These are phyloP conservation scores for Adansonia digitata DNA, from an alignment of 345 rosid genomes.

Conservation along the genomic window DNA sequence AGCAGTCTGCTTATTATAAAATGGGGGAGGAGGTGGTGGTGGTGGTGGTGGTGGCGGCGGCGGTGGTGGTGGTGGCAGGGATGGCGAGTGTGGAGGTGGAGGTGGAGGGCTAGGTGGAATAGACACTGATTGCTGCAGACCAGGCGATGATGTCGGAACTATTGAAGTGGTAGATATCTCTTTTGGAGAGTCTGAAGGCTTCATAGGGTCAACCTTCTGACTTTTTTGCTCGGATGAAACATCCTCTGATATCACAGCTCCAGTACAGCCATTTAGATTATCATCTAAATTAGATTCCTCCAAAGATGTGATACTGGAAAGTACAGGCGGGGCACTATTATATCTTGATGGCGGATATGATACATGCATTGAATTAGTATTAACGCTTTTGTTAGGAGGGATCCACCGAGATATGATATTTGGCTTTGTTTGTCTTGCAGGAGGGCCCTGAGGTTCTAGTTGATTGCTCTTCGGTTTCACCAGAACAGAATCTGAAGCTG, in stretches of 20 bases:
- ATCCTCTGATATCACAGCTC: constrained; percentile 36
- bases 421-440: constrained; percentile 73
- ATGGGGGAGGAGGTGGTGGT: constrained; percentile 40
- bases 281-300: constrained; percentile 45
- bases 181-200: constrained; percentile 27
- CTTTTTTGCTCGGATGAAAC: constrained; percentile 14
- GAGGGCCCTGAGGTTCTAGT: constrained; percentile 48
- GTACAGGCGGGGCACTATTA: constrained; percentile 80
- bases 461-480: constrained; percentile 57
- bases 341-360: constrained; percentile 73
- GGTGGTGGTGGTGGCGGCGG: constrained; percentile 4
- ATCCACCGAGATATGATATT: constrained; percentile 74
- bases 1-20: constrained; percentile 27
- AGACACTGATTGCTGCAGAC: constrained; percentile 24
- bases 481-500: constrained; percentile 39
- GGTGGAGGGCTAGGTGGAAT: constrained; percentile 29
- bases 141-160: constrained; percentile 27
- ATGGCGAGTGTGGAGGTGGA: constrained; percentile 14
- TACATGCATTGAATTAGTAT: constrained; percentile 69
- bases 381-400: constrained; percentile 78
- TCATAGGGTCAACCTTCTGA: constrained; percentile 23
- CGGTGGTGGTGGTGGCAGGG: constrained; percentile 15
- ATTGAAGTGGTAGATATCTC: constrained; percentile 38
- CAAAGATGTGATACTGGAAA: constrained; percentile 39
- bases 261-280: constrained; percentile 28